Conservation (phyloP, 1,139 yeast species). For the Yamadazyma buinensis region DNA sequence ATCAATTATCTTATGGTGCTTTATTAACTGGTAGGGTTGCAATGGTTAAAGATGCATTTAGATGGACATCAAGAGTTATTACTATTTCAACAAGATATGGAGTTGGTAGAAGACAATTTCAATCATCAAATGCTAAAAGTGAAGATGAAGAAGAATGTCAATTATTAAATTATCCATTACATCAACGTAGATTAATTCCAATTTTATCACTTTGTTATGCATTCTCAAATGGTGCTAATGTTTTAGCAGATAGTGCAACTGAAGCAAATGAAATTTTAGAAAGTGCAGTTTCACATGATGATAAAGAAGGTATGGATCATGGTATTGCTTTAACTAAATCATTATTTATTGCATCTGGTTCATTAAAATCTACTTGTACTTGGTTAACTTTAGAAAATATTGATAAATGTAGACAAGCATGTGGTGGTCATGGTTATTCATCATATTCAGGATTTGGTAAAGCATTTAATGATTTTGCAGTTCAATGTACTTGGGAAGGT, state of each 20-base stretch:
- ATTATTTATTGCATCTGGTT: conserved; percentile 45
- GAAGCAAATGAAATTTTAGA: conserved; percentile 52
- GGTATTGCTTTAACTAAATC: conserved; percentile 42
- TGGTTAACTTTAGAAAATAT: conserved; percentile 47
- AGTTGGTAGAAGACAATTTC: conserved; percentile 83
- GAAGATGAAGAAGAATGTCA: conserved; percentile 48
- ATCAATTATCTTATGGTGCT: conserved; percentile 85
- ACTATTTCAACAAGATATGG: conserved; percentile 88
- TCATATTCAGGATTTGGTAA: conserved; percentile 46
- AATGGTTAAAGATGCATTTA: conserved; percentile 83
- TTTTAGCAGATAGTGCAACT: conserved; percentile 50
- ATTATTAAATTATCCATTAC: conserved; percentile 77
- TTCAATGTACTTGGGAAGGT: conserved; percentile 54
- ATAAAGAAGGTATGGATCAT: conserved; percentile 31
- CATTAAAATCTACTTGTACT: conserved; percentile 46
- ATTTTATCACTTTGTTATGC: conserved; percentile 76
- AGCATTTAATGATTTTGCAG: conserved; percentile 48
- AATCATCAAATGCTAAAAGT: conserved; percentile 21
- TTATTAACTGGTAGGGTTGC: conserved; percentile 83
- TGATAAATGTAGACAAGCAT: conserved; percentile 47
- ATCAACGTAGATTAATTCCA: conserved; percentile 82
- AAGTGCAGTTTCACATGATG: conserved; percentile 44
- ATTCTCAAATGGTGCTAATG: conserved; percentile 68
- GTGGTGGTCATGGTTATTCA: conserved; percentile 54
- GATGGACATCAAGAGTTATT: conserved; percentile 73